A percentile compares a stretch with the other conserved stretches of the same genome.
phyloP scores from a whole-genome alignment of 768 basidiomycete species.

The Cystobasidium onofrii region DNA sequence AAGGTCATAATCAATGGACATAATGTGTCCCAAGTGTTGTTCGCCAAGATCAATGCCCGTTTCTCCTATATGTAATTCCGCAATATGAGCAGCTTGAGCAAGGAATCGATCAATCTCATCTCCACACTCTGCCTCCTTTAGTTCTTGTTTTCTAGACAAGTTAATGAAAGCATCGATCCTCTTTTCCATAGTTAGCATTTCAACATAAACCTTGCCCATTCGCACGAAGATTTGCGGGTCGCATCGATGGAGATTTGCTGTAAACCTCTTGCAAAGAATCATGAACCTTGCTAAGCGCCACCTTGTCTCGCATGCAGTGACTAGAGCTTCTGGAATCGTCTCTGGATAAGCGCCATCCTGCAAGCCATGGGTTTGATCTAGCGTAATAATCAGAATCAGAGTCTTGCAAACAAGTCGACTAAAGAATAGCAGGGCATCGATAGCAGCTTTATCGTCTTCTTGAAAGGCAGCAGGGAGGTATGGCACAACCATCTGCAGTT shows the following conservation, averaged over 20 bases:
- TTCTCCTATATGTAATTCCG: constrained; percentile 72
- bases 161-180: constrained; percentile 86
- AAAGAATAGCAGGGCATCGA: constrained; percentile 86
- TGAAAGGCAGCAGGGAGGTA: constrained; percentile 86
- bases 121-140: constrained; percentile 87
- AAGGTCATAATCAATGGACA: constrained; percentile 78
- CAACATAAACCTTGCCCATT: constrained; percentile 71
- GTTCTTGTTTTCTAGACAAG: constrained; percentile 73
- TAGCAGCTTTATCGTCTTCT: constrained; percentile 79
- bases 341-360: constrained; percentile 52
- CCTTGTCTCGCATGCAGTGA: constrained; percentile 93
- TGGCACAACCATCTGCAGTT: constrained; percentile 75
- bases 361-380: constrained; percentile 72
- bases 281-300: constrained; percentile 72
- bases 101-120: constrained; percentile 71
- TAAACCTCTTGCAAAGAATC: constrained; percentile 79
- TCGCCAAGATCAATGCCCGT: constrained; percentile 84
- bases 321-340: constrained; percentile 69
- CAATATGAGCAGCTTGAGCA: constrained; percentile 84
- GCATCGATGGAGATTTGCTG: constrained; percentile 68
- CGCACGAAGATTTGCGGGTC: constrained; percentile 77
- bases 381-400: constrained; percentile 71
- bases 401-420: constrained; percentile 76
- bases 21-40: constrained; percentile 71
- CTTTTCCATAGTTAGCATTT: constrained; percentile 80